Evolutionary conservation across 345 rosid genomes (phyloP).

Genomic region (Rhodamnia argentea): DNA sequence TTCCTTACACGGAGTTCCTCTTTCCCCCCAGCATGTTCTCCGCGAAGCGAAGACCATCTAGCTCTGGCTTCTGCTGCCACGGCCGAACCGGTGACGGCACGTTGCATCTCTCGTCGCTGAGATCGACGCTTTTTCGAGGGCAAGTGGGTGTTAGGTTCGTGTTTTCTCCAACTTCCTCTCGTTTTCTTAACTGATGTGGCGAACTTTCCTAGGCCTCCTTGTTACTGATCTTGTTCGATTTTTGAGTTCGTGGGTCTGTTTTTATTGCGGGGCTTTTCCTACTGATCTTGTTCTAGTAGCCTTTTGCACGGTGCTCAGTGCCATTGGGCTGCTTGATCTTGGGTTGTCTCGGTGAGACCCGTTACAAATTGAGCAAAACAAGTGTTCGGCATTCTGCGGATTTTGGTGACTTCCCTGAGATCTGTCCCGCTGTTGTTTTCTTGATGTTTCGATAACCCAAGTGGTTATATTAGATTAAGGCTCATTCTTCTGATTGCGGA

Average conservation of each 20-base stretch:
- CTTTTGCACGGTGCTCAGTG: background rate
- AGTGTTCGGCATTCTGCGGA: background rate
- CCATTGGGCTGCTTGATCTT: background rate
- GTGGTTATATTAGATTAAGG: background rate
- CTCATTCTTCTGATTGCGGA: background rate
- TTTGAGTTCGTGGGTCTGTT: background rate
- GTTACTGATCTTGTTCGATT: background rate
- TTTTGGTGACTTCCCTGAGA: background rate
- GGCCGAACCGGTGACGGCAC: no score
- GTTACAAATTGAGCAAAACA: background rate
- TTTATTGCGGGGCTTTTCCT: background rate
- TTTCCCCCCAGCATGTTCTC: no score
- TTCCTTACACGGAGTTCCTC: no score
- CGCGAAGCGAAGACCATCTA: no score
- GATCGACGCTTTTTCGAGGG: background rate
- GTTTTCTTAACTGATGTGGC: background rate
- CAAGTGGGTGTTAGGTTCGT: background rate
- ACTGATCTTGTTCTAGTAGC: background rate
- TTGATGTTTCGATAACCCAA: background rate
- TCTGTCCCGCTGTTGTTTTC: background rate
- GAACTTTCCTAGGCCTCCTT: background rate
- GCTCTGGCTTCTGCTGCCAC: no score
- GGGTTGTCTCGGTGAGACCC: background rate
- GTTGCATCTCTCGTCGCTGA: background rate
- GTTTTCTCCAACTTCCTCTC: background rate